Base-by-base conservation (phyloP, 2,329 filamentous ascomycete genomes). In the Sarocladium brachiariae region DNA sequence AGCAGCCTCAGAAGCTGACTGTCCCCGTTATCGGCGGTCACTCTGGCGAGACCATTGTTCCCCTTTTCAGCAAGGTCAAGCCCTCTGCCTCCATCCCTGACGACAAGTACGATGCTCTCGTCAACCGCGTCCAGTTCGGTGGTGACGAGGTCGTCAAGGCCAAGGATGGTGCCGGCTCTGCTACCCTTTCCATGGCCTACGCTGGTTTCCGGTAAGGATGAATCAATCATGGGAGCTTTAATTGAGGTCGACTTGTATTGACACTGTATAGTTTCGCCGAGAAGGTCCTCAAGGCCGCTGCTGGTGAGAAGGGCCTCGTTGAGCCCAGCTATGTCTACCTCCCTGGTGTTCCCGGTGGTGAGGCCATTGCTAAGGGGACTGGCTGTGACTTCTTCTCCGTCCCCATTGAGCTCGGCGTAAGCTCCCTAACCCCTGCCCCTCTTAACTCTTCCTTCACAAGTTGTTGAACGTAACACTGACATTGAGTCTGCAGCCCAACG, bases 311-410 rank as follows among this genome's bases (percentile, higher is more conserved):
- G 75, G 89, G 89, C 58, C 86, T 99, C 60, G 78, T 96, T 55
- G 92, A 96, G 79, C 90, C 92, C 62, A 93, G 89, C 69, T 99
- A 87, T 71, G 85, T 99, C 73, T 96, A 96, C 77, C 87, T 97
- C 31, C 85, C 88, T 47, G 92, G 92, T 70, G 81, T 99, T 47
- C 73, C 86, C 50, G 93, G 92, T 55, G 93, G 93, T 64, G 87
- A 92, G 50, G 89, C 81, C 58, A 86, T 99, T 61, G 80, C 79
- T 56, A 89, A 95, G 78, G 81, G 84, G 64, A 89, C 86, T 55
- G 91, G 90, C 59, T 71, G 80, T 56, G 91, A 99, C 51, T 99
- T 88, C 79, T 99, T 99, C 82, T 96, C 93, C 53, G 89, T 95
- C 51, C 92, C 91, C 54, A 82, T 97, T 59, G 89, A 96, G 75